Conservation (phyloP, 208 protist genomes). For the Leishmania amazonensis region DNA sequence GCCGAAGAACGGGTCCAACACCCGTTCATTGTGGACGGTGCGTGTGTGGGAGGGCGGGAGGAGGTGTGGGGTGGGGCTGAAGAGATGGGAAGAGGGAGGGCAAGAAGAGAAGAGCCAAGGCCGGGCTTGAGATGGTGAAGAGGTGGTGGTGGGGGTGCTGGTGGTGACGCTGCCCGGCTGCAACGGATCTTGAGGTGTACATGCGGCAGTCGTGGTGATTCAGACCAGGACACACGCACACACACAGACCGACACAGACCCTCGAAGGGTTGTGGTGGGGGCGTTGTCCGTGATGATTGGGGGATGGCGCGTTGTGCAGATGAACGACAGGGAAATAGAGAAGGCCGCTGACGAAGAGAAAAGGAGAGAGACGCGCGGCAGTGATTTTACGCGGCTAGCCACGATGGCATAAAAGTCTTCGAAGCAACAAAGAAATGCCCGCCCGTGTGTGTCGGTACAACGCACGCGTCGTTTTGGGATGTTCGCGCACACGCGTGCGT, state of each 20-base stretch:
- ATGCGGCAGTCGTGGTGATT: background rate
- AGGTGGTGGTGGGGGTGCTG: background rate
- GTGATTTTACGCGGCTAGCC: background rate
- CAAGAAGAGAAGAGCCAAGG: background rate
- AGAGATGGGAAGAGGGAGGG: conserved; percentile 1
- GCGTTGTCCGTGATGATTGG: background rate
- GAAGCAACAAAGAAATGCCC: background rate
- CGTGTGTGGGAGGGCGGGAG: background rate
- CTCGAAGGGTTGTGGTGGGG: too few species aligned
- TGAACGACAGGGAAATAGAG: background rate
- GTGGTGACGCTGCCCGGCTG: background rate
- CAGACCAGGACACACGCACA: conserved; percentile 3
- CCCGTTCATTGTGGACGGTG: background rate
- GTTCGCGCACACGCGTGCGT: too few species aligned
- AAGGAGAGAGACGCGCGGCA: background rate
- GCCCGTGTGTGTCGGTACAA: background rate
- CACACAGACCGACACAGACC: background rate
- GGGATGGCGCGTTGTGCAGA: background rate
- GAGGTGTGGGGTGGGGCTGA: background rate
- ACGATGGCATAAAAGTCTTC: background rate
- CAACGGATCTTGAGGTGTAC: background rate
- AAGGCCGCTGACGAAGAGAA: background rate
- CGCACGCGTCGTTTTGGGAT: too few species aligned
- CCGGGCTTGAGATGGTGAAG: background rate
- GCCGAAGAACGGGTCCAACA: background rate